Evolutionary conservation across 2,329 filamentous ascomycete genomes (phyloP).

Genomic region (Sporothrix brasiliensis): DNA sequence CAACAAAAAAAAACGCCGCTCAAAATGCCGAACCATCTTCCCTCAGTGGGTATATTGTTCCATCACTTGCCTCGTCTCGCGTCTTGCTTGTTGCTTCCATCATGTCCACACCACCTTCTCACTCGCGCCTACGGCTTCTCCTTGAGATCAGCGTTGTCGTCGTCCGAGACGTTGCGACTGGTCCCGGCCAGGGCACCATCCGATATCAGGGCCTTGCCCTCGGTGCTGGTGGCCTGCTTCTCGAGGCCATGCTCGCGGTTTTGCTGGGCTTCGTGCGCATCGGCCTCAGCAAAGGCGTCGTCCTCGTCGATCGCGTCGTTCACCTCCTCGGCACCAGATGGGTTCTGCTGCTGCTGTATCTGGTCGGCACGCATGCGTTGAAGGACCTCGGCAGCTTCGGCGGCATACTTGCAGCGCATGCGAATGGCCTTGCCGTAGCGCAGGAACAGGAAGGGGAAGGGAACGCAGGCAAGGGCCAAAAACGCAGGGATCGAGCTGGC

Average conservation of each 20-base stretch:
- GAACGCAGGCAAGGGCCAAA: slow-evolving; percentile 69
- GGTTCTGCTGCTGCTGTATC: slow-evolving; percentile 38
- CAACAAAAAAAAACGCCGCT: slow-evolving; percentile 2
- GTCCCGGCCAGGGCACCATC: background rate
- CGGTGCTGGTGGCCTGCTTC: slow-evolving; percentile 20
- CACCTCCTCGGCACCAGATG: slow-evolving; percentile 37
- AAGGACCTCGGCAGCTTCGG: slow-evolving; percentile 66
- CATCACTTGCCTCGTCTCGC: background rate
- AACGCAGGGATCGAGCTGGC: slow-evolving; percentile 74
- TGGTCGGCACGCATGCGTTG: slow-evolving; percentile 46
- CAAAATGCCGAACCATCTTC: slow-evolving; percentile 10
- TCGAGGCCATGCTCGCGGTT: slow-evolving; percentile 23
- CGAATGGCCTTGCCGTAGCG: slow-evolving; percentile 68
- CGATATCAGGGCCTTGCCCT: slow-evolving; percentile 3
- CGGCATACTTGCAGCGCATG: slow-evolving; percentile 68
- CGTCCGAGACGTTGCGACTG: slow-evolving; percentile 24
- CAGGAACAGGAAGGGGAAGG: slow-evolving; percentile 77
- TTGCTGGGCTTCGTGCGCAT: slow-evolving; percentile 22
- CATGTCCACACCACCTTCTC: background rate
- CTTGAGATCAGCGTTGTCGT: slow-evolving; percentile 8
- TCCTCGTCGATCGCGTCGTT: slow-evolving; percentile 34
- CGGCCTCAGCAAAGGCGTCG: slow-evolving; percentile 30
- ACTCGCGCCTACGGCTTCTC: background rate
- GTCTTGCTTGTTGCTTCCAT: background rate
- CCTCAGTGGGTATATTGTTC: slow-evolving; percentile 13